These are phyloP conservation scores for Amaranthus hypochondriacus DNA, from an alignment of 148 eudicot species.

Conservation along the genomic window DNA sequence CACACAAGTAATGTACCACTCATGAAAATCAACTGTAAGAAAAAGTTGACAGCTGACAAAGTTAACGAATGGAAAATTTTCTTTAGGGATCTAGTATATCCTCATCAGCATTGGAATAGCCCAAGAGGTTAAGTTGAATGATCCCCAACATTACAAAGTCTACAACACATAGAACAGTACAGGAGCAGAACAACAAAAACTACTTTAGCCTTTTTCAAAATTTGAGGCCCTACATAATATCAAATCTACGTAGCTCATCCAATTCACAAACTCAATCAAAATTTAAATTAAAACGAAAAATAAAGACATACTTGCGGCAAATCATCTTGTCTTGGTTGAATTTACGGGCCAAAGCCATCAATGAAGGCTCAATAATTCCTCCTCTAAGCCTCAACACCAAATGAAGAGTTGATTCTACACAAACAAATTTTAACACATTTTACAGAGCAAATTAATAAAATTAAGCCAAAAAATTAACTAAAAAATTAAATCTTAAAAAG, in stretches of 20 bases:
- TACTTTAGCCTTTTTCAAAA: too few relatives aligned
- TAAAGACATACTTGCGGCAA: slow-evolving; percentile 46
- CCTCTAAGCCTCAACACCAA: slow-evolving; percentile 59
- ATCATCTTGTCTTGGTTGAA: slow-evolving; percentile 62
- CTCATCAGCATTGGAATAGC: slow-evolving; percentile 16
- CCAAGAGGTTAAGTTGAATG: slow-evolving; percentile 18
- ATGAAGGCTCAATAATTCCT: slow-evolving; percentile 51
- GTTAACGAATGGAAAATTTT: slow-evolving; percentile 20
- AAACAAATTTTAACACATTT: neutral
- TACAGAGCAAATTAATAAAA: neutral
- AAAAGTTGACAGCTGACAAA: slow-evolving; percentile 15
- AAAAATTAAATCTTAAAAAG: neutral
- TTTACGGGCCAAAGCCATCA: slow-evolving; percentile 56
- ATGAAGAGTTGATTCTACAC: slow-evolving; percentile 51
- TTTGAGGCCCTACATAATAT: too few relatives aligned
- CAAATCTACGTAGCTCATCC: neutral
- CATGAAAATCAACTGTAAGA: slow-evolving; percentile 24
- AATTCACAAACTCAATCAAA: too few relatives aligned
- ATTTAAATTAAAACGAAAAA: neutral
- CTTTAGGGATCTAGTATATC: slow-evolving; percentile 23
- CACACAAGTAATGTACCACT: slow-evolving; percentile 14
- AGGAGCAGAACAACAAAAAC: neutral
- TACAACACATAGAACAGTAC: neutral
- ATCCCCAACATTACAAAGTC: neutral
- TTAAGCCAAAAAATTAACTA: neutral